Conservation (phyloP, 805 yeast genomes). For the Lipomyces chichibuensis region DNA sequence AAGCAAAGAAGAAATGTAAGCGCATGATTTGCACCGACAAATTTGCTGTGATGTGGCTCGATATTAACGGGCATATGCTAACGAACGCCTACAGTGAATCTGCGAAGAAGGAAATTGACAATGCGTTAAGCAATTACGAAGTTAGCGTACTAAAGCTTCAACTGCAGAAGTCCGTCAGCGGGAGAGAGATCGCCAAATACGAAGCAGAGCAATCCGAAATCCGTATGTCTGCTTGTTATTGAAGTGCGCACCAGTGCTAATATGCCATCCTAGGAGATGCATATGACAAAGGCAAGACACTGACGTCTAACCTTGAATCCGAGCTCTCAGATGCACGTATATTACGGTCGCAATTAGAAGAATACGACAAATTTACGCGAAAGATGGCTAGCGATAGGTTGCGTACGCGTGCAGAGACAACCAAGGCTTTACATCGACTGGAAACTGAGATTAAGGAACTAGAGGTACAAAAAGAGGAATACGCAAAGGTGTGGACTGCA, state of each 20-base stretch:
- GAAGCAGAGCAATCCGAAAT: constrained; percentile 31
- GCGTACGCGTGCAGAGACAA: constrained; percentile 36
- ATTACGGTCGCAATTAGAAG: constrained; percentile 37
- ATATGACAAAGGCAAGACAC: constrained; percentile 4
- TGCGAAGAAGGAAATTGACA: constrained; percentile 11
- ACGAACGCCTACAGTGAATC: constrained; percentile 5
- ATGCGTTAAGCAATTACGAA: constrained; percentile 10
- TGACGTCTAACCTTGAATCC: constrained; percentile 16
- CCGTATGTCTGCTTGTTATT: constrained; percentile 3
- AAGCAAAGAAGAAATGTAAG: constrained; percentile 13
- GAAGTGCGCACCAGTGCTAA: background rate
- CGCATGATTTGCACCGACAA: background rate
- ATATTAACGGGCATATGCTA: background rate
- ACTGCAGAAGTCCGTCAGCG: constrained; percentile 36
- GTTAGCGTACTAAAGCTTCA: constrained; percentile 19
- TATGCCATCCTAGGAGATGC: constrained; percentile 4
- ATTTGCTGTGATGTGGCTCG: no score
- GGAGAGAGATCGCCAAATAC: constrained; percentile 34
- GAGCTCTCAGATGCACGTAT: constrained; percentile 32
- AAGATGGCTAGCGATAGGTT: constrained; percentile 13
- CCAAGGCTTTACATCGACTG: constrained; percentile 29
- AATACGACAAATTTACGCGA: constrained; percentile 34
- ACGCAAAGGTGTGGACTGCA: constrained; percentile 35
- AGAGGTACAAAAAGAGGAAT: constrained; percentile 29
- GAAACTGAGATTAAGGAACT: constrained; percentile 39